These are phyloP conservation scores for Metrosideros polymorpha DNA, from an alignment of 441 rosid species.

Conservation along the genomic window DNA sequence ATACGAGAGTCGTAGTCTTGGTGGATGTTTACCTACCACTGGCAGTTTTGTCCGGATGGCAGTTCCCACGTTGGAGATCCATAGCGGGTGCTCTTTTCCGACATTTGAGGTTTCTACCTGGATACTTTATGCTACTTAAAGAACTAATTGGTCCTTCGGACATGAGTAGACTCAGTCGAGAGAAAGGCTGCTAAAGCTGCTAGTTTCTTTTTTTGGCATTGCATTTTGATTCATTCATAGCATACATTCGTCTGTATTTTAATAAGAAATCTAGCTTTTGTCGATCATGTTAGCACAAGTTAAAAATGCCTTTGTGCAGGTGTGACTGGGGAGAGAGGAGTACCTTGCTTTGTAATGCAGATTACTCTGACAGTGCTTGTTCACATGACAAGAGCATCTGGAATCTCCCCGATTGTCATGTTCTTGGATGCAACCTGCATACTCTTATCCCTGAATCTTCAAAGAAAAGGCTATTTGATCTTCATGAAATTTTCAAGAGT, in stretches of 20 bases:
- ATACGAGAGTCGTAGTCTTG: slow-evolving; percentile 48
- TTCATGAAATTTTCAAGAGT: slow-evolving; percentile 71
- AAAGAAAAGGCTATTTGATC: slow-evolving; percentile 51
- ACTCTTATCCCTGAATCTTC: slow-evolving; percentile 38
- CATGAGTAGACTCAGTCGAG: background rate
- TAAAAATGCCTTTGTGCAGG: slow-evolving; percentile 39
- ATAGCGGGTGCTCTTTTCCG: slow-evolving; percentile 56
- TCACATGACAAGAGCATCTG: slow-evolving; percentile 33
- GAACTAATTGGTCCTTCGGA: background rate
- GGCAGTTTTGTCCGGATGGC: slow-evolving; percentile 74
- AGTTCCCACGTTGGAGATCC: slow-evolving; percentile 52
- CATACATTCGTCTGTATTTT: background rate
- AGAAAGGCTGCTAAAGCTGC: background rate
- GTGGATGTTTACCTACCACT: slow-evolving; percentile 68
- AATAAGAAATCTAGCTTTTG: background rate
- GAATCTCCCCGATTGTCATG: slow-evolving; percentile 75
- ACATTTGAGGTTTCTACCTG: slow-evolving; percentile 53
- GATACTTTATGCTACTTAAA: background rate
- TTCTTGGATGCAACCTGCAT: slow-evolving; percentile 55
- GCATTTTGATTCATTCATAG: background rate
- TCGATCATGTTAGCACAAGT: slow-evolving; percentile 3
- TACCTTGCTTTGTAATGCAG: slow-evolving; percentile 31
- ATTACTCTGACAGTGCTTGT: slow-evolving; percentile 13
- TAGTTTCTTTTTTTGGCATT: background rate
- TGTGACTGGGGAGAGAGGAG: slow-evolving; percentile 79